These are phyloP conservation scores for Debaryomyces sp. DNA, from an alignment of 1,139 yeast species.

Conservation along the genomic window DNA sequence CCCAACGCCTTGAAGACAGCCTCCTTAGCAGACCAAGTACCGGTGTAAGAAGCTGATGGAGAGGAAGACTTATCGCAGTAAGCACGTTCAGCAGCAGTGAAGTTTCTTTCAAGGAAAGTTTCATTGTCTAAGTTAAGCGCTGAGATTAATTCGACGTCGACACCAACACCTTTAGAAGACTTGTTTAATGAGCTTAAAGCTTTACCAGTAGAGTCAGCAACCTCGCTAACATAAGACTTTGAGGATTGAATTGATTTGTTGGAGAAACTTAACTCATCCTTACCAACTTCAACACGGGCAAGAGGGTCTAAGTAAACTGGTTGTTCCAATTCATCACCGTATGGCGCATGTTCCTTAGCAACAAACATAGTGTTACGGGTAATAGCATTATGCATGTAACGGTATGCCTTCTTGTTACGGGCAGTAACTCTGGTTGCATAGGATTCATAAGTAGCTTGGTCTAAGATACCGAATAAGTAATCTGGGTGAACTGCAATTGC, in stretches of 20 bases:
- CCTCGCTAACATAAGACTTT: slow-evolving; percentile 36
- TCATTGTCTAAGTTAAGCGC: slow-evolving; percentile 82
- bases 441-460: slow-evolving; percentile 64
- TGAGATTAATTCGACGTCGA: slow-evolving; percentile 88
- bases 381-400: slow-evolving; percentile 95
- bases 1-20: slow-evolving; percentile 97
- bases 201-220: slow-evolving; percentile 49
- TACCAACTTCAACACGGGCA: slow-evolving; percentile 70
- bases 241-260: slow-evolving; percentile 41
- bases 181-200: slow-evolving; percentile 52
- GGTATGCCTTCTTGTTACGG: slow-evolving; percentile 89
- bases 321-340: slow-evolving; percentile 82
- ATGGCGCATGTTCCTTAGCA: slow-evolving; percentile 93
- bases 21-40: slow-evolving; percentile 99
- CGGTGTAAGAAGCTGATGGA: slow-evolving; percentile 91
- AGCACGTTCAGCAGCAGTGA: slow-evolving; percentile 74
- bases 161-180: slow-evolving; percentile 81
- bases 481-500: slow-evolving; percentile 92
- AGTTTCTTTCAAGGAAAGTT: slow-evolving; percentile 89
- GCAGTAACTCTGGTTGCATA: slow-evolving; percentile 72
- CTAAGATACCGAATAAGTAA: slow-evolving; percentile 84
- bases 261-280: slow-evolving; percentile 52
- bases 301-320: slow-evolving; percentile 94
- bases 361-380: slow-evolving; percentile 89
- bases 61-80: slow-evolving; percentile 76